Percentiles rank a stretch among this genome's conserved stretches.
Evolutionary conservation across 176 grass and related monocot genomes (phyloP).

Genomic region (Puccinellia tenuiflora): DNA sequence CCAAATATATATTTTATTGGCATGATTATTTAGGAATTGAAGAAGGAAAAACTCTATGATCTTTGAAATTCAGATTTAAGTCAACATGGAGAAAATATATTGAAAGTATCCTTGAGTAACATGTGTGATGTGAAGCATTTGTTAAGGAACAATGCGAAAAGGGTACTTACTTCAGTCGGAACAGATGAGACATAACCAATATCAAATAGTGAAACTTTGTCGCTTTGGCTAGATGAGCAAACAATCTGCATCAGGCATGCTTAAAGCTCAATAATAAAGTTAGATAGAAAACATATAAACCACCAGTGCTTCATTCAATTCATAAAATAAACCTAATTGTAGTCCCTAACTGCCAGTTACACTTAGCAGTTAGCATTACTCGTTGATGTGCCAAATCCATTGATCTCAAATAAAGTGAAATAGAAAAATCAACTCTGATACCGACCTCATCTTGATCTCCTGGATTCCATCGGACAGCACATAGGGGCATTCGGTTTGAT

Average conservation of each 20-base stretch:
- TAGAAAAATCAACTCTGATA: not conserved
- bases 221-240: conserved; percentile 65
- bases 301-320: not conserved
- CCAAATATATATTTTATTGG: not conserved
- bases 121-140: not conserved
- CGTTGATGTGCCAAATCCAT: not conserved
- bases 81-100: not conserved
- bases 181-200: conserved; percentile 64
- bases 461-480: conserved; percentile 82
- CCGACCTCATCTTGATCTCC: conserved; percentile 95
- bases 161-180: conserved; percentile 68
- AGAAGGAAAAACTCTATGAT: not conserved
- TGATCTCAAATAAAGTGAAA: not conserved
- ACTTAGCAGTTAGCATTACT: not conserved
- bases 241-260: conserved; percentile 59
- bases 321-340: not conserved
- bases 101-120: not conserved
- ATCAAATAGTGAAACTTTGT: conserved; percentile 64
- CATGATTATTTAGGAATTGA: not conserved
- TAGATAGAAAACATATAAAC: conserved; percentile 1
- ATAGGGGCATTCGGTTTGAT: conserved; percentile 27
- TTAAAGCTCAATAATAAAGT: conserved; percentile 17
- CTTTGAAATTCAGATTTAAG: not conserved
- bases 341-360: not conserved
- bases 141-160: not conserved